Evolutionary conservation across 2,329 filamentous ascomycete genomes (phyloP).

Genomic region (Colletotrichum filicis): DNA sequence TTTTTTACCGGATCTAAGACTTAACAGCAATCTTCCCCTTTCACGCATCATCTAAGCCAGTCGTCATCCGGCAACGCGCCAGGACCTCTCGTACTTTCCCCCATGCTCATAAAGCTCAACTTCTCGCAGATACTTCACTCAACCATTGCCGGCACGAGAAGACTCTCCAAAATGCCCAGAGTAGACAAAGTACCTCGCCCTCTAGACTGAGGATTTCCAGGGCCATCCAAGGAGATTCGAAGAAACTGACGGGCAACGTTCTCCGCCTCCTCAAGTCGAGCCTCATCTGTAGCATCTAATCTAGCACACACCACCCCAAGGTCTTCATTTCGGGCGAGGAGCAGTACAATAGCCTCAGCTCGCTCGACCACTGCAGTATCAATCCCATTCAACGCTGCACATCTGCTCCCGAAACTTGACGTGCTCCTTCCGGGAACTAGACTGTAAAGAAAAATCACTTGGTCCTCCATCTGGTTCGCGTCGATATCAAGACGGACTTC

Average conservation of each 20-base stretch:
- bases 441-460: slow-evolving; percentile 81
- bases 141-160: background rate
- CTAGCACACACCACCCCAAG: slow-evolving; percentile 77
- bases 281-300: slow-evolving; percentile 71
- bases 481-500: slow-evolving; percentile 70
- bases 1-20: background rate
- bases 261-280: slow-evolving; percentile 76
- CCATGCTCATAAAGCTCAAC: too few relatives aligned
- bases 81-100: too few relatives aligned
- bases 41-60: too few relatives aligned
- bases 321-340: slow-evolving; percentile 80
- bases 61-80: too few relatives aligned
- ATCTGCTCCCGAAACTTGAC: slow-evolving; percentile 87
- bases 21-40: too few relatives aligned
- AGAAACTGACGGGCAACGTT: slow-evolving; percentile 68
- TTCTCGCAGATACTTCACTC: background rate
- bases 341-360: slow-evolving; percentile 77
- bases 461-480: slow-evolving; percentile 63
- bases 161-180: background rate
- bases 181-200: background rate
- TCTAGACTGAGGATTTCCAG: background rate
- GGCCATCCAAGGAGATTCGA: slow-evolving; percentile 1
- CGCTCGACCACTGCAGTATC: slow-evolving; percentile 76
- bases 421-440: slow-evolving; percentile 74
- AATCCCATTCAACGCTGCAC: slow-evolving; percentile 89